A percentile compares a stretch with the other conserved stretches of the same genome.
Conservation (phyloP, 2,329 filamentous ascomycete species). For the Aspergillus felis region DNA sequence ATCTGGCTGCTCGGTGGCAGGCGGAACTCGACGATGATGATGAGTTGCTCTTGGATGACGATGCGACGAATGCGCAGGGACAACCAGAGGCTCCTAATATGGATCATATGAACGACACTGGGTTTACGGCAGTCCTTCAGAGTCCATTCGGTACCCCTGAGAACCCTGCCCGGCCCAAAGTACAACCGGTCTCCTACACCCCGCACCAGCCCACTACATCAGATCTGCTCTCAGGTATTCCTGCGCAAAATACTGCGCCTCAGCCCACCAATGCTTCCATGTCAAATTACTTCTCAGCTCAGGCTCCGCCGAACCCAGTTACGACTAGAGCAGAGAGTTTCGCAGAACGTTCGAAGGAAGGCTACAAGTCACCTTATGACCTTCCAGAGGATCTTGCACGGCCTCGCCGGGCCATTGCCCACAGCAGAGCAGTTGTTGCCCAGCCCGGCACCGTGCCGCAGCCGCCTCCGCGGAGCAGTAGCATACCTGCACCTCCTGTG, state of each 20-base stretch:
- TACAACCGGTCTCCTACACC: conserved; percentile 44
- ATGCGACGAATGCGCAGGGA: conserved; percentile 14
- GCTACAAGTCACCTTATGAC: conserved; percentile 93
- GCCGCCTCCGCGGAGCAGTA: conserved; percentile 61
- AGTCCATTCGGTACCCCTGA: conserved; percentile 28
- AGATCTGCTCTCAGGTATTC: conserved; percentile 40
- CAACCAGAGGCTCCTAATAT: conserved; percentile 8
- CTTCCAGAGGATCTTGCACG: conserved; percentile 77
- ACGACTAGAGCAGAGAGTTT: conserved; percentile 70
- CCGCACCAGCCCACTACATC: conserved; percentile 49
- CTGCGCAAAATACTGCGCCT: conserved; percentile 18
- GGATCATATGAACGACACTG: conserved; percentile 19
- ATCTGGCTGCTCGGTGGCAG: conserved; percentile 66
- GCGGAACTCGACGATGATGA: conserved; percentile 62
- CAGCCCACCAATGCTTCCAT: conserved; percentile 12
- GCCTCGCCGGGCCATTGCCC: conserved; percentile 60
- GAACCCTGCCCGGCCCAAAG: conserved; percentile 16
- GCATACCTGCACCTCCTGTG: conserved; percentile 44
- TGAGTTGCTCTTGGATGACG: conserved; percentile 72
- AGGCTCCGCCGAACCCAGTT: conserved; percentile 26
- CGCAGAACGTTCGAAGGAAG: conserved; percentile 81
- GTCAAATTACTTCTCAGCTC: conserved; percentile 25
- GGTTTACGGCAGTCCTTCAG: conserved; percentile 15
- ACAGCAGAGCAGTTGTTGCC: conserved; percentile 51
- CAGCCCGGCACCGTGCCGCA: conserved; percentile 45